Evolutionary conservation across 208 protist species (phyloP).

Genomic region (Herpetomonas tarakana): DNA sequence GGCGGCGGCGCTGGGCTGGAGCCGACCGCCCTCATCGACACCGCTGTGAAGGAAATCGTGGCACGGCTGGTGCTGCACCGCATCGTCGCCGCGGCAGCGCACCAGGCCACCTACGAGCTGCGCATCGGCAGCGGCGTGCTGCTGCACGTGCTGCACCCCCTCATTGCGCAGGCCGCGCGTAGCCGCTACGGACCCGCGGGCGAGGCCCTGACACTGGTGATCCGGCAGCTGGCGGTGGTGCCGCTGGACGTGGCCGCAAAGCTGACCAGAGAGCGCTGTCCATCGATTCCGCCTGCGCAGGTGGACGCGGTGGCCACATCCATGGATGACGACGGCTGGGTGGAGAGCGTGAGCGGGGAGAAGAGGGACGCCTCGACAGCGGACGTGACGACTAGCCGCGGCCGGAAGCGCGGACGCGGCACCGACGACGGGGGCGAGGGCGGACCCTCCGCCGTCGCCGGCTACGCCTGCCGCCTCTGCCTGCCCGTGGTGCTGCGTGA

Average conservation of each 20-base stretch:
- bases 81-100: conserved; percentile 23
- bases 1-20: not conserved
- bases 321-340: conserved; percentile 46
- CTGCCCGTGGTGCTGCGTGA: conserved; percentile 22
- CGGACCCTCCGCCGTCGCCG: conserved; percentile 20
- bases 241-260: conserved; percentile 37
- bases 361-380: not conserved
- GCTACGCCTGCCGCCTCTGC: conserved; percentile 13
- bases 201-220: conserved; percentile 40
- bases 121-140: conserved; percentile 52
- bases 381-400: conserved; percentile 1
- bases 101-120: conserved; percentile 42
- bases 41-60: conserved; percentile 68
- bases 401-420: conserved; percentile 4
- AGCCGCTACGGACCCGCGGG: conserved; percentile 57
- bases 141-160: conserved; percentile 57
- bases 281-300: conserved; percentile 19
- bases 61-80: conserved; percentile 74
- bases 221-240: conserved; percentile 57
- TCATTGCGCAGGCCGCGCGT: conserved; percentile 40
- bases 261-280: conserved; percentile 40
- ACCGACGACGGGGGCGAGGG: too few species aligned
- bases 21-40: conserved; percentile 25
- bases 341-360: conserved; percentile 28
- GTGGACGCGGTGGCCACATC: conserved; percentile 34